A percentile compares a stretch with the other conserved stretches of the same genome.
Conservation (phyloP, 805 yeast genomes). For the Vanderwaltozyma yarrowii region DNA sequence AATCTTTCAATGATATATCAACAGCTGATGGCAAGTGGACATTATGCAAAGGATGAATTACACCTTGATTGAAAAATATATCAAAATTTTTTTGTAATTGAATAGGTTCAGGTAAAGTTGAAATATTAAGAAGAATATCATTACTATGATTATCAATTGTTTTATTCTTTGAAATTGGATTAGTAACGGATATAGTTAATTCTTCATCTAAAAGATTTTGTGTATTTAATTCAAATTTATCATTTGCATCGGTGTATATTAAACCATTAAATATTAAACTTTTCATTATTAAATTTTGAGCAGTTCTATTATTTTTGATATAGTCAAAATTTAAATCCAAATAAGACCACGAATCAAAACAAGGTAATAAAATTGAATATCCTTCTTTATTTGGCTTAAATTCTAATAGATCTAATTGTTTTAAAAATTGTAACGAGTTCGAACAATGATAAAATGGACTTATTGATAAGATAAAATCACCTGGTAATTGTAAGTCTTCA, state of each 20-base stretch:
- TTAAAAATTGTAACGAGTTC: constrained; percentile 48
- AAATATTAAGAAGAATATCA: constrained; percentile 4
- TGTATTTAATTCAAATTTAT: constrained; percentile 13
- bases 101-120: constrained; percentile 16
- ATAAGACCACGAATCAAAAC: constrained; percentile 60
- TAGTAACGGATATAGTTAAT: neutral
- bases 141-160: too few species aligned
- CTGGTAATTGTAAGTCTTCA: constrained; percentile 53
- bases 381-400: constrained; percentile 48
- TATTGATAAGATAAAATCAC: constrained; percentile 51
- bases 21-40: constrained; percentile 50
- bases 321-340: constrained; percentile 52
- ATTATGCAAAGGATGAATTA: constrained; percentile 56
- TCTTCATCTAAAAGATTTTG: constrained; percentile 1
- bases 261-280: constrained; percentile 52
- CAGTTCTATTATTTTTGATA: constrained; percentile 41
- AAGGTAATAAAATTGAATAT: constrained; percentile 71
- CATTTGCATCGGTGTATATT: constrained; percentile 53
- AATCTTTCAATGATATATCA: constrained; percentile 42
- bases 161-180: neutral
- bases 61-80: constrained; percentile 73
- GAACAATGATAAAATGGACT: constrained; percentile 58
- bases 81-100: constrained; percentile 39
- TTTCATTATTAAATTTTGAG: constrained; percentile 43
- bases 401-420: constrained; percentile 40